These are phyloP conservation scores for Blastobotrys serpentis DNA, from an alignment of 1,139 yeast genomes.

Conservation along the genomic window DNA sequence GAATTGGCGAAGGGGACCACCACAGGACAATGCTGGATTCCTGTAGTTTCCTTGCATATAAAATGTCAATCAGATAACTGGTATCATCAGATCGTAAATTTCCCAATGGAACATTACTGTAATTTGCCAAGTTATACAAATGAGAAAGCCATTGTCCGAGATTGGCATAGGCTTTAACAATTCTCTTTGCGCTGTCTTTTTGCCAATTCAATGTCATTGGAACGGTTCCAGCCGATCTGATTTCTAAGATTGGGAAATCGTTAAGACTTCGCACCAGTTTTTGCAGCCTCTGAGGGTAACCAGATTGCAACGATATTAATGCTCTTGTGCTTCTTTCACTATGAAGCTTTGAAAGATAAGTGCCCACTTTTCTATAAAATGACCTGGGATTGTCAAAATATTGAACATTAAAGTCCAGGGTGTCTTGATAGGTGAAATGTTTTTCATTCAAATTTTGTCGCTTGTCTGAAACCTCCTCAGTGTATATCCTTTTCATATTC, in stretches of 20 bases:
- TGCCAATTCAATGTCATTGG: constrained; percentile 85
- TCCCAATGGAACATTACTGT: constrained; percentile 82
- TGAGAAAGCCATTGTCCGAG: constrained; percentile 74
- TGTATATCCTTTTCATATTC: constrained; percentile 53
- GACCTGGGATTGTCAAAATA: constrained; percentile 21
- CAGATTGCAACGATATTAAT: constrained; percentile 71
- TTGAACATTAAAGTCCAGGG: constrained; percentile 24
- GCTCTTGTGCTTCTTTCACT: constrained; percentile 70
- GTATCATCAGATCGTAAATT: constrained; percentile 75
- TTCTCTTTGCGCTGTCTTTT: constrained; percentile 59
- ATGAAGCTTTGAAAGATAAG: constrained; percentile 54
- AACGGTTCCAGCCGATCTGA: constrained; percentile 47
- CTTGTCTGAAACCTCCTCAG: constrained; percentile 32
- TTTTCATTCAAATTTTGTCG: constrained; percentile 6
- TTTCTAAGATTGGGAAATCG: constrained; percentile 69
- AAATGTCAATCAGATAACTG: constrained; percentile 78
- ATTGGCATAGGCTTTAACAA: constrained; percentile 69
- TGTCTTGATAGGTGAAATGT: constrained; percentile 34
- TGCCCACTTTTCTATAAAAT: constrained; percentile 35
- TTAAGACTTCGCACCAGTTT: constrained; percentile 34
- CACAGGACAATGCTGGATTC: constrained; percentile 72
- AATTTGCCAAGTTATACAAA: constrained; percentile 62
- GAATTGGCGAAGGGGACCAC: constrained; percentile 86
- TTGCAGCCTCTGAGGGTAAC: constrained; percentile 46
- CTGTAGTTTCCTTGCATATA: constrained; percentile 74